These are phyloP conservation scores for Globisporangium nunn DNA, from an alignment of 352 stramenopile genomes.

Conservation along the genomic window DNA sequence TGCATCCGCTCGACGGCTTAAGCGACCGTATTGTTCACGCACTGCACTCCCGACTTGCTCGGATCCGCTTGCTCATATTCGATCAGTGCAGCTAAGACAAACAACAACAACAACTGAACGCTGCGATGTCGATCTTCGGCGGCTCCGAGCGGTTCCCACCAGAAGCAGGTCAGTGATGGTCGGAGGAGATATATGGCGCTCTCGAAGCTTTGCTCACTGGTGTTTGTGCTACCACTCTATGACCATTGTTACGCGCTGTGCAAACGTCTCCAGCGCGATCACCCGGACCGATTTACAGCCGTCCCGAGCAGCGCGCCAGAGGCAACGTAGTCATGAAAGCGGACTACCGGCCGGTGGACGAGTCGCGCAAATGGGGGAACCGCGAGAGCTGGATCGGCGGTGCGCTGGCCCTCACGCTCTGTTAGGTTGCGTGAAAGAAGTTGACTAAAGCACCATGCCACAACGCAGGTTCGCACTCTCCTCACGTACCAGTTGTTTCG, in stretches of 20 bases:
- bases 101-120: no score
- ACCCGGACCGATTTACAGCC: conserved; percentile 68
- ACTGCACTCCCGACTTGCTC: no score
- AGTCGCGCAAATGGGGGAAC: conserved; percentile 60
- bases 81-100: no score
- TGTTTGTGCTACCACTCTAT: not conserved
- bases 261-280: conserved; percentile 31
- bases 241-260: no score
- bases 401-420: conserved; percentile 5
- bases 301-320: conserved; percentile 46
- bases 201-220: not conserved
- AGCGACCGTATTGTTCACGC: not conserved
- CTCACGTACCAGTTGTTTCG: conserved; percentile 44
- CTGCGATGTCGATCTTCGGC: conserved; percentile 70
- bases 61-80: no score
- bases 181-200: not conserved
- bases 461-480: conserved; percentile 23
- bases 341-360: conserved; percentile 60
- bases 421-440: not conserved
- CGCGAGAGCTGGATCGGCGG: conserved; percentile 81
- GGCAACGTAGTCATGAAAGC: conserved; percentile 65
- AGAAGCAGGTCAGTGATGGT: conserved; percentile 35
- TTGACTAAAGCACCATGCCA: not conserved
- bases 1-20: not conserved
- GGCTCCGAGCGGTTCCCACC: conserved; percentile 67